Conservation (phyloP, 1,139 yeast genomes). For the Saccharomyces hybrid region DNA sequence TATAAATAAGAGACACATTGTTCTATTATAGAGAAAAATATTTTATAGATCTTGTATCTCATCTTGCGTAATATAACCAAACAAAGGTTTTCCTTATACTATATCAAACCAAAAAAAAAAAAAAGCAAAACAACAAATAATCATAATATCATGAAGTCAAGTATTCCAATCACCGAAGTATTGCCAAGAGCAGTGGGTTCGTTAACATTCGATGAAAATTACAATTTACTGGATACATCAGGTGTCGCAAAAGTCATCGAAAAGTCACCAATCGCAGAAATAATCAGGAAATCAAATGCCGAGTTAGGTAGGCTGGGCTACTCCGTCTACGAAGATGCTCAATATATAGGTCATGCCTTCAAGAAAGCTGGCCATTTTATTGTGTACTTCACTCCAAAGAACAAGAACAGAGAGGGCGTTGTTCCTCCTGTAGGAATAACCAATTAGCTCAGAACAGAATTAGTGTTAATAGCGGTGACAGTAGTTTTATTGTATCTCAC, state of each 20-base stretch:
- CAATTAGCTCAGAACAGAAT: neutral
- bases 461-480: neutral
- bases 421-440: neutral
- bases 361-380: slow-evolving; percentile 23
- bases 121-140: neutral
- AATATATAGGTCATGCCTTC: slow-evolving; percentile 19
- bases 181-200: slow-evolving; percentile 27
- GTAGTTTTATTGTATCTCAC: neutral
- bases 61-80: neutral
- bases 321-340: slow-evolving; percentile 21
- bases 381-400: slow-evolving; percentile 18
- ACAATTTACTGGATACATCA: slow-evolving; percentile 26
- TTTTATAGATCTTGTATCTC: neutral
- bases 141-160: neutral
- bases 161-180: slow-evolving; percentile 3
- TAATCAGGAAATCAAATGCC: slow-evolving; percentile 17
- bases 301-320: slow-evolving; percentile 26
- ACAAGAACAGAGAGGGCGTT: neutral
- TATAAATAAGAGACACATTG: neutral
- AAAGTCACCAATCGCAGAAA: slow-evolving; percentile 18
- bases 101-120: neutral
- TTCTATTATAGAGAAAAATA: neutral
- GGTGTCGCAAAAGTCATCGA: slow-evolving; percentile 27
- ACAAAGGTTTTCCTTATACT: neutral
- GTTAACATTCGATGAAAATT: slow-evolving; percentile 28